Evolutionary conservation across 2,329 filamentous ascomycete species (phyloP).

Genomic region (Aspergillus versicolor): DNA sequence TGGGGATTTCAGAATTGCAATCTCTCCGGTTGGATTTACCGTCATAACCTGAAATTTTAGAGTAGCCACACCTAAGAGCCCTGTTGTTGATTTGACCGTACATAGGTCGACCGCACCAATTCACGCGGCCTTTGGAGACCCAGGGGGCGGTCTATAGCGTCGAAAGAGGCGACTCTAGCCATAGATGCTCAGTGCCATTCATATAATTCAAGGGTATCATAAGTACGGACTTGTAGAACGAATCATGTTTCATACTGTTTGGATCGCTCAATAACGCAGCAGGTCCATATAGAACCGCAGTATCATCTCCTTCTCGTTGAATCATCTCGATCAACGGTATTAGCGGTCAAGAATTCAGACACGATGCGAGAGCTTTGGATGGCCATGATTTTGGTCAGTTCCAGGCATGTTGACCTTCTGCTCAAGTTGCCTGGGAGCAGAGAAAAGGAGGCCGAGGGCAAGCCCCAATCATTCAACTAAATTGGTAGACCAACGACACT

Average conservation of each 20-base stretch:
- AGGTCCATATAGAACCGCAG: conserved; percentile 68
- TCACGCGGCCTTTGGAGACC: no score
- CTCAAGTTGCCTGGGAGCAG: no score
- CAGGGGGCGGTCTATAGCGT: no score
- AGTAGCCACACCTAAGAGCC: no score
- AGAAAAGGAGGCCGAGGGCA: no score
- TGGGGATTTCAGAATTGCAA: conserved; percentile 69
- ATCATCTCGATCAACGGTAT: conserved; percentile 44
- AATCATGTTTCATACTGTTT: conserved; percentile 70
- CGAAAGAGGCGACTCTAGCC: conserved; percentile 58
- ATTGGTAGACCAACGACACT: no score
- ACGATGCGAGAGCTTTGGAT: no score
- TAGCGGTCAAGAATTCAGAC: no score
- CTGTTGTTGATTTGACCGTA: no score
- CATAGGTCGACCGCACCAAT: no score
- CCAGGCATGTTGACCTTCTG: no score
- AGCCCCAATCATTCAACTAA: not conserved
- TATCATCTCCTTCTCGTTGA: conserved; percentile 72
- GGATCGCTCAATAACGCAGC: conserved; percentile 59
- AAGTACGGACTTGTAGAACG: conserved; percentile 13
- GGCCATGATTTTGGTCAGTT: no score
- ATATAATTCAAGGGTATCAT: not conserved
- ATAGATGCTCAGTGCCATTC: conserved; percentile 77
- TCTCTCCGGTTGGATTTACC: conserved; percentile 73
- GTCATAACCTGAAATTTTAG: conserved; percentile 52